These are phyloP conservation scores for Brettanomyces naardenensis DNA, from an alignment of 805 yeast genomes.

Conservation along the genomic window DNA sequence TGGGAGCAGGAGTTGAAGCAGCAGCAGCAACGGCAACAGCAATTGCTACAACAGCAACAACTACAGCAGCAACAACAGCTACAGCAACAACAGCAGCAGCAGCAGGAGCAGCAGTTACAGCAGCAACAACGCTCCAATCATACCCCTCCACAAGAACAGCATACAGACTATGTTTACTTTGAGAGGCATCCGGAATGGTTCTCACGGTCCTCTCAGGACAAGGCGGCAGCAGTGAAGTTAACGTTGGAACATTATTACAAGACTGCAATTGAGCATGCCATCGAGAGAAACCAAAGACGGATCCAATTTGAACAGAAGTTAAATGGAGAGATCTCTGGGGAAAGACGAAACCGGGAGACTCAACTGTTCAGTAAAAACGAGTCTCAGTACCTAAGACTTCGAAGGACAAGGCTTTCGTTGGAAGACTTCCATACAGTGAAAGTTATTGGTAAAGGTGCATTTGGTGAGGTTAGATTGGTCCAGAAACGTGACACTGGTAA, in stretches of 20 bases:
- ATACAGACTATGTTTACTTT: slow-evolving; percentile 54
- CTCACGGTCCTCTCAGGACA: slow-evolving; percentile 69
- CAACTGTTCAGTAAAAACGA: slow-evolving; percentile 82
- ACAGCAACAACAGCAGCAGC: slow-evolving; percentile 5
- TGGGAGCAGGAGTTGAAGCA: slow-evolving; percentile 7
- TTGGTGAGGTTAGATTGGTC: slow-evolving; percentile 93
- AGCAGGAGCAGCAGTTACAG: slow-evolving; percentile 3
- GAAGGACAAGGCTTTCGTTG: slow-evolving; percentile 75
- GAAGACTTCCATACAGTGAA: slow-evolving; percentile 86
- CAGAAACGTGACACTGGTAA: slow-evolving; percentile 89
- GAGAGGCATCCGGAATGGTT: slow-evolving; percentile 77
- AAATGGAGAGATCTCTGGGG: slow-evolving; percentile 69
- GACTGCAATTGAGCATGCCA: slow-evolving; percentile 81
- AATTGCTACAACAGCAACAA: slow-evolving; percentile 11
- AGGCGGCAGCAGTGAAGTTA: slow-evolving; percentile 75
- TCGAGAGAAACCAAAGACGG: slow-evolving; percentile 90
- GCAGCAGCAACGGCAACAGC: slow-evolving; percentile 20
- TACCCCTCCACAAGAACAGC: not conserved
- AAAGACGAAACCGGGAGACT: slow-evolving; percentile 75
- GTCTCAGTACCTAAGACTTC: slow-evolving; percentile 72
- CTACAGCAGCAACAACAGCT: slow-evolving; percentile 10
- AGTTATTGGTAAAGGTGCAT: slow-evolving; percentile 93
- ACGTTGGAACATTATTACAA: slow-evolving; percentile 80
- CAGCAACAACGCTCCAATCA: not conserved
- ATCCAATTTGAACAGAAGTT: slow-evolving; percentile 73